Base-by-base conservation (phyloP, 2,329 filamentous ascomycete species). In the Hansfordia pulvinata region DNA sequence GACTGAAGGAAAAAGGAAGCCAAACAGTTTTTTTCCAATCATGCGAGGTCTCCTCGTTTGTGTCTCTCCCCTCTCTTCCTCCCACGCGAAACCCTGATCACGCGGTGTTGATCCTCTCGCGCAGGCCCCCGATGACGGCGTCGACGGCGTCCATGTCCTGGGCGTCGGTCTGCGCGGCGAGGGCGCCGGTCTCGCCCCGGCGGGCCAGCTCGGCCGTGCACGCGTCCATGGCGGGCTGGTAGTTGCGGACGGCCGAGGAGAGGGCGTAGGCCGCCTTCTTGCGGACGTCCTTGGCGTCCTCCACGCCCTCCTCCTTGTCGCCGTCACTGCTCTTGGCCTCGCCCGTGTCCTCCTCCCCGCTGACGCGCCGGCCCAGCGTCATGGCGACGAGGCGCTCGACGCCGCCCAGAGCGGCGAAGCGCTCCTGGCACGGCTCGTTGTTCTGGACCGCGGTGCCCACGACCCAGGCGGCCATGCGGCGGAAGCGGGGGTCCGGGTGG, bases 401-500 rank as follows among this genome's bases (percentile, higher is more conserved):
- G 3, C 76, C 83, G 17, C 79, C 80, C 35, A 64, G 53, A 19
- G 62, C 63, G 15, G 69, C 38, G 29, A 73, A 51, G 27, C 70
- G 71, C 56, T 90, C 82, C 57, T 98, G 90, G 26, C 72, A 76
- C 48, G 77, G 78, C 40, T 69, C 66, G 53, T 98, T 96, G 59
- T 98, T 98, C 64, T 96, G 86, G 32, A 98, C 90, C 8, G 90
- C 88, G 5, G 86, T 94, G 26, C 83, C 84, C 31, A 90, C 61
- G 57, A 85, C 94, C 82, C 84, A 93, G n/a, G 85, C 85, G 3
- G 88, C 86, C 69, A 84, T 85, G 42, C 64, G 73, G 36, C 86
- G 65, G 44, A 93, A 60, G 35, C 90, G 80, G 5, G 63, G 48
- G 44, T 90, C 77, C 8, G 68, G 62, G 42, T 76, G 65, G 26